Conservation (phyloP, 2,329 filamentous ascomycete genomes). For the Penicillium sp. region DNA sequence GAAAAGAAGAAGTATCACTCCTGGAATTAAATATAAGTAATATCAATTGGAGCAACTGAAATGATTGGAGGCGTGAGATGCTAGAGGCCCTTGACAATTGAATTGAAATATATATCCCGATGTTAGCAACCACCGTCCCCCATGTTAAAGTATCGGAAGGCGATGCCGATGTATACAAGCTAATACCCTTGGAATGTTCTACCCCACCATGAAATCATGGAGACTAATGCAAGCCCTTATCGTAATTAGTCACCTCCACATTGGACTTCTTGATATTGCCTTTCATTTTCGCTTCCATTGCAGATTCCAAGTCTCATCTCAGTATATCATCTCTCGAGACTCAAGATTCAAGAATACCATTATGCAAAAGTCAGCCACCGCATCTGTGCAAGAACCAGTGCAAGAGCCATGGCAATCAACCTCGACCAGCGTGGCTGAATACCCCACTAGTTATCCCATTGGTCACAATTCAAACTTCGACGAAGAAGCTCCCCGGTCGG, state of each 20-base stretch:
- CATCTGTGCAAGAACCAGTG: background rate
- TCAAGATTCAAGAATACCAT: background rate
- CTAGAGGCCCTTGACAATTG: background rate
- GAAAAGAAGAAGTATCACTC: background rate
- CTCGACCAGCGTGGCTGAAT: background rate
- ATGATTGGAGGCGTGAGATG: background rate
- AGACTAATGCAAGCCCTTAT: background rate
- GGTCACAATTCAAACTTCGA: conserved; percentile 1
- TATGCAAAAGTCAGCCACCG: background rate
- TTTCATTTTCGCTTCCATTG: background rate
- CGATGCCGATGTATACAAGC: background rate
- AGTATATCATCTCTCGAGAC: background rate
- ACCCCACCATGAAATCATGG: conserved; percentile 2
- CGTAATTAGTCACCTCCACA: conserved; percentile 1
- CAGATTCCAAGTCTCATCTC: background rate
- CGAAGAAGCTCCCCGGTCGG: conserved; percentile 18
- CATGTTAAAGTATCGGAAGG: background rate
- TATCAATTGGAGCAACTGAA: background rate
- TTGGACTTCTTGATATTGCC: background rate
- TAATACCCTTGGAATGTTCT: background rate
- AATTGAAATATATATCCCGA: background rate
- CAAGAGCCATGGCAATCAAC: conserved; percentile 8
- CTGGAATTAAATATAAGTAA: background rate
- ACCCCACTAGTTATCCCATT: background rate
- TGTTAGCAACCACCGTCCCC: background rate